These are phyloP conservation scores for Parasitella parasitica DNA, from an alignment of 371 early-diverging fungal genomes.

Conservation along the genomic window DNA sequence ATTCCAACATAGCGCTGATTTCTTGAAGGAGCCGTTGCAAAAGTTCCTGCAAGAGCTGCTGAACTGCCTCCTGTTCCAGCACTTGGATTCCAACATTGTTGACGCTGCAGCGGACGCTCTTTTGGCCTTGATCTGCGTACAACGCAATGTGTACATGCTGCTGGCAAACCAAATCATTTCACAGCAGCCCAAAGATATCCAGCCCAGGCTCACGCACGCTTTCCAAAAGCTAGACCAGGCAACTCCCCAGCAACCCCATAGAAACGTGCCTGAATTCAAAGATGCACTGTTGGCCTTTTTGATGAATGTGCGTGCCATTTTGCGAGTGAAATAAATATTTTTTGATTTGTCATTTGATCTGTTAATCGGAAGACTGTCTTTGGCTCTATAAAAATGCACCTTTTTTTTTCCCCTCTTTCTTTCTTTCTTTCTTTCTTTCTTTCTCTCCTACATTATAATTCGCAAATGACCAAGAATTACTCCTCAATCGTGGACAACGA, in stretches of 20 bases:
- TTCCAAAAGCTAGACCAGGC: constrained; percentile 47
- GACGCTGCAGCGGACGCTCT: constrained; percentile 64
- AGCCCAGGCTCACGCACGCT: constrained; percentile 48
- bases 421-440: constrained; percentile 1
- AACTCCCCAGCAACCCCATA: constrained; percentile 34
- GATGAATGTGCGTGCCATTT: constrained; percentile 68
- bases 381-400: too few relatives aligned
- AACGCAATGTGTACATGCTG: constrained; percentile 47
- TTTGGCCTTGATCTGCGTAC: constrained; percentile 53
- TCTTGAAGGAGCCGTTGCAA: constrained; percentile 50
- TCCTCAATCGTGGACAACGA: constrained; percentile 31
- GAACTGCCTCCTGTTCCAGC: constrained; percentile 58
- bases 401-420: not conserved
- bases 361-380: not conserved
- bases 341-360: not conserved
- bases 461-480: constrained; percentile 23
- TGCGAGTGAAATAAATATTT: constrained; percentile 57
- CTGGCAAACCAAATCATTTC: constrained; percentile 53
- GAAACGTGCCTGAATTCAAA: constrained; percentile 36
- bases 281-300: constrained; percentile 58
- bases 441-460: not conserved
- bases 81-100: constrained; percentile 58
- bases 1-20: constrained; percentile 38
- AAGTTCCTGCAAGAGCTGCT: constrained; percentile 54
- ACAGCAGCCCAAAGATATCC: constrained; percentile 49